Base-by-base conservation (phyloP, 495 filamentous ascomycete genomes). In the Lasiosphaeria hispida region DNA sequence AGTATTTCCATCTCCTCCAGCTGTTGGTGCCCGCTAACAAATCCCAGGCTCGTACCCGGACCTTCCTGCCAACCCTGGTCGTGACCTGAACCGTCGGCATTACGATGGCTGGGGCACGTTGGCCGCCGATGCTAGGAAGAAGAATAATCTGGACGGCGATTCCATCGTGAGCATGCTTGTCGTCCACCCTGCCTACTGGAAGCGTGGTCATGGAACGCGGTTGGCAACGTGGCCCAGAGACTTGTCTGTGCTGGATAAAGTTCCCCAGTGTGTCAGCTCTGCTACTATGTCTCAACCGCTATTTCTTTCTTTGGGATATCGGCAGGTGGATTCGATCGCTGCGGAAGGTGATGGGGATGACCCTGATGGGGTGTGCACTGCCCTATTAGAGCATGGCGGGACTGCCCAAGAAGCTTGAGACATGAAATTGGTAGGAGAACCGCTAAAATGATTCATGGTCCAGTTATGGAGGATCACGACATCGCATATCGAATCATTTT, bases 81-180 rank as follows among this genome's bases (percentile, higher is more conserved):
- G 51, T 43, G 51, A 54, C 38, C n/a, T 54, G 38, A 54, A 54
- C 51, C 51, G 51, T n/a, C 38, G 37, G n/a, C 51, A 54, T 23
- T 54, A 54, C 40, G 38, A 34, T 34, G 17, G 10, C 10, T 54
- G 38, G 51, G 51, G 51, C 13, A 14, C 51, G 13, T 11, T 54
- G 38, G 15, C 19, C 38, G 38, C 7, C 23, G 10, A 19, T 43
- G 51, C 23, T 42, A 41, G 37, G 19, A 23, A 43, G 13, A 33
- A 17, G 38, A 43, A 41, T n/a, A 35, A 23, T 30, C 19, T 42
- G 10, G 51, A 43, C 1, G 38, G 51, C 17, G 15, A 54, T 41
- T 54, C 44, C 10, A 41, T 38, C 15, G 43, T 57, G 14, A 42
- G 42, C 42, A 49, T 57, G 54, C 37, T 49, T 17, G 48, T 35